Base-by-base conservation (phyloP, 164 flowering plant genomes). In the Magnolia changhungtana region DNA sequence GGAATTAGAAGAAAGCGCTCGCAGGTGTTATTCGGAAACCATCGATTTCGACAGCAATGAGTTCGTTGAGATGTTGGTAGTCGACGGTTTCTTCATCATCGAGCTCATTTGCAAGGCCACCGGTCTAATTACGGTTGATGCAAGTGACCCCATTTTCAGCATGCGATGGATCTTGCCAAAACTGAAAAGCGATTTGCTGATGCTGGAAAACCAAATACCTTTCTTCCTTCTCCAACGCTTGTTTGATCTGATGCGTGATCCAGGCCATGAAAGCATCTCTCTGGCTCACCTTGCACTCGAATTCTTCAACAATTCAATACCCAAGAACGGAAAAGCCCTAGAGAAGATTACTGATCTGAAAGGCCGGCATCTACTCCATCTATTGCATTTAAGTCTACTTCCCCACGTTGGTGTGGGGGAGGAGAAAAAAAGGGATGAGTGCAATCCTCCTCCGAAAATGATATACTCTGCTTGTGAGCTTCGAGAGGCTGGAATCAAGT, bases 141-240 rank as follows among this genome's bases (percentile, higher is more conserved):
- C 2, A 16, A 9, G 61, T 4, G 72, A 70, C 6, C 58, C 55
- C 55, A 70, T 50, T 27, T 49, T 50, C 58, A 70, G 20, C 45
- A 7, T 52, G 7, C 20, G n/a, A 16, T 75, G 49, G 45, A n/a
- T 23, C 10, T 2, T 75, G 5, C 49, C 61, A 4, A 10, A 9
- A 7, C 37, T 75, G 6, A 51, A n/a, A 21, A 24, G 13, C 4
- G 77, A 75, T 18, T 29, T 75, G 52, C 72, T 75, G 13, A 27
- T 66, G 37, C 72, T 75, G 4, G 77, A 75, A 21, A 66, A 75
- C 70, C 77, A 75, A 51, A 67, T 75, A 5, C 77, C 77, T 3
- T 75, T 75, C 59, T 75, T 51, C 52, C 19, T 67, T 55, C 72
- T 75, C 10, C 58, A 75, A 19, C 4, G 23, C 13, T 27, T 75